Evolutionary conservation across 352 stramenopile genomes (phyloP).

Genomic region (Phytophthora megakarya): DNA sequence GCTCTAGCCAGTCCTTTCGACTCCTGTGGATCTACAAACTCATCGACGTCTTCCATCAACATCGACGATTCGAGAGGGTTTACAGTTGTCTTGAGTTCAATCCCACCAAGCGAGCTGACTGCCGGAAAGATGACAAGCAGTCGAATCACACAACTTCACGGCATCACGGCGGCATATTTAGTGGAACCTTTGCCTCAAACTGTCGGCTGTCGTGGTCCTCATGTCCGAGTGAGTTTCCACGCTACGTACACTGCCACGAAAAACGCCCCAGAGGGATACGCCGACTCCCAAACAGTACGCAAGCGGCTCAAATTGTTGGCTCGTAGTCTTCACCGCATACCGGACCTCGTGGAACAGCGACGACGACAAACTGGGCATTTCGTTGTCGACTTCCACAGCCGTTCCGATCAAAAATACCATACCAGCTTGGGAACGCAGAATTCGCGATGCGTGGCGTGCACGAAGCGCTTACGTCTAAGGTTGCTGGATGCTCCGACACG

Average conservation of each 20-base stretch:
- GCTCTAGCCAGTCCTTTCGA: constrained; percentile 7
- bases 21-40: constrained; percentile 6
- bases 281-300: constrained; percentile 32
- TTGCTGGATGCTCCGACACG: constrained; percentile 37
- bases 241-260: constrained; percentile 32
- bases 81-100: constrained; percentile 39
- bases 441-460: constrained; percentile 46
- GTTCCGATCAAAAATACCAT: constrained; percentile 13
- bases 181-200: constrained; percentile 38
- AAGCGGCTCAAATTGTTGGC: constrained; percentile 33
- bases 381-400: constrained; percentile 17
- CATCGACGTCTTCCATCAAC: constrained; percentile 22
- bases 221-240: constrained; percentile 52
- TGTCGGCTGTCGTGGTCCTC: constrained; percentile 14
- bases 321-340: constrained; percentile 36
- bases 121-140: constrained; percentile 38
- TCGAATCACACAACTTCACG: constrained; percentile 44
- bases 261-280: constrained; percentile 19
- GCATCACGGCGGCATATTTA: constrained; percentile 42
- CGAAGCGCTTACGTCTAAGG: constrained; percentile 42
- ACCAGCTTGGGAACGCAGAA: constrained; percentile 28
- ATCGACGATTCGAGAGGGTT: constrained; percentile 33
- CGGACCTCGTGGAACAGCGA: constrained; percentile 36
- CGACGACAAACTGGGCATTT: constrained; percentile 15
- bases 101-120: constrained; percentile 32